Conservation (phyloP, 2,329 filamentous ascomycete genomes). For the Macrophomina phaseolina region DNA sequence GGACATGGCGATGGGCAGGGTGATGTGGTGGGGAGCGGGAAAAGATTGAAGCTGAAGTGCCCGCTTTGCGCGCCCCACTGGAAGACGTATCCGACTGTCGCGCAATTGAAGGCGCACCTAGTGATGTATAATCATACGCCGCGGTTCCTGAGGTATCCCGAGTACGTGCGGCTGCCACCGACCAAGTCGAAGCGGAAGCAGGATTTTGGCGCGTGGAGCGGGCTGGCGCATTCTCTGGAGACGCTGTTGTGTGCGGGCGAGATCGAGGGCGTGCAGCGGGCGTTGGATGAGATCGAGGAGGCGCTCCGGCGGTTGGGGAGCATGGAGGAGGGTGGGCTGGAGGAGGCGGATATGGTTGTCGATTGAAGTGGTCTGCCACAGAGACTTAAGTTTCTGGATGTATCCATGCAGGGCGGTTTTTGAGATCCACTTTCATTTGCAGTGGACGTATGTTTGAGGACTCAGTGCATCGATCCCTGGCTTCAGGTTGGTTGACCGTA, state of each 20-base stretch:
- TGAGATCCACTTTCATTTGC: too few relatives aligned
- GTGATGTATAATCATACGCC: slow-evolving; percentile 24
- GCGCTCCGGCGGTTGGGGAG: not conserved
- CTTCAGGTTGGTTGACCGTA: too few relatives aligned
- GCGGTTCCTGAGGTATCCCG: slow-evolving; percentile 19
- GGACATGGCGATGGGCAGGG: not conserved
- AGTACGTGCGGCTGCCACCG: slow-evolving; percentile 19
- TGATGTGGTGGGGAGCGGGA: not conserved
- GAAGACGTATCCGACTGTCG: slow-evolving; percentile 15
- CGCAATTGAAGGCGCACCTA: slow-evolving; percentile 23
- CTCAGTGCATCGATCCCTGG: too few relatives aligned
- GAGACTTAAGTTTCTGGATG: not conserved
- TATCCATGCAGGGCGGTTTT: too few relatives aligned
- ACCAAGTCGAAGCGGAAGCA: slow-evolving; percentile 23
- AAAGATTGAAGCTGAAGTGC: slow-evolving; percentile 6
- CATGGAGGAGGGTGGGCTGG: not conserved
- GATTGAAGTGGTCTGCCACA: not conserved
- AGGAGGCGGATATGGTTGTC: slow-evolving; percentile 23
- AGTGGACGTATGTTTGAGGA: too few relatives aligned
- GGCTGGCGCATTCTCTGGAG: slow-evolving; percentile 25
- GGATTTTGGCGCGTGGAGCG: slow-evolving; percentile 25
- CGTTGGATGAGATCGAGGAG: slow-evolving; percentile 21
- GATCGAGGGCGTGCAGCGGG: slow-evolving; percentile 24
- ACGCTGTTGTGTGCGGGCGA: slow-evolving; percentile 26
- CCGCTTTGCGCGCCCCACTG: slow-evolving; percentile 6